Conservation (phyloP, 148 eudicot genomes). For the Arbutus unedo region DNA sequence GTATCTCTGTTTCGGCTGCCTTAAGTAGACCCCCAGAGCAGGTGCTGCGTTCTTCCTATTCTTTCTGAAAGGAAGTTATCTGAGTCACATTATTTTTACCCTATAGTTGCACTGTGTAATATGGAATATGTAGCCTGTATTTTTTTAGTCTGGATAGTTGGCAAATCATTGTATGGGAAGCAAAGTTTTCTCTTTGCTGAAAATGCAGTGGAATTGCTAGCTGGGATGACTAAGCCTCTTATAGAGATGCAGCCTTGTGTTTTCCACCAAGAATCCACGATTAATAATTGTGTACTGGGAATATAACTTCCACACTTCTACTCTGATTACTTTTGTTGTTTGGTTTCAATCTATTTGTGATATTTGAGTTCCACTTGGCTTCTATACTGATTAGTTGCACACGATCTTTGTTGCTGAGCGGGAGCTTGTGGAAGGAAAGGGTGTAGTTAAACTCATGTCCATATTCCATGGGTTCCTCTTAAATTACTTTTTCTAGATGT, state of each 20-base stretch:
- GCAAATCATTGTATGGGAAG: no score
- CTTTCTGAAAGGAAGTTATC: background rate
- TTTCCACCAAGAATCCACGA: background rate
- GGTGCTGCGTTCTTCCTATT: conserved; percentile 39
- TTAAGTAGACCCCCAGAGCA: conserved; percentile 95
- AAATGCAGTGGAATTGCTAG: background rate
- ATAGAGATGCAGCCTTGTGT: background rate
- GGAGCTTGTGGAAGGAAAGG: background rate
- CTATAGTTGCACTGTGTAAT: background rate
- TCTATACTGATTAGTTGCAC: background rate
- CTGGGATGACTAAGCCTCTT: background rate
- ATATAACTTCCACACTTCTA: background rate
- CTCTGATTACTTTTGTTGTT: background rate
- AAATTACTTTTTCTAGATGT: background rate
- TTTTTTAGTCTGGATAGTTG: background rate
- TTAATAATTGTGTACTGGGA: background rate
- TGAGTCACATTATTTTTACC: background rate
- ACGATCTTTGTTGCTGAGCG: background rate
- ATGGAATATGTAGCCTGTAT: background rate
- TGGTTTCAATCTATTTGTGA: background rate
- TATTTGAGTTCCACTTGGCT: background rate
- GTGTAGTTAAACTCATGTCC: background rate
- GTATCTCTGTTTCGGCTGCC: conserved; percentile 84
- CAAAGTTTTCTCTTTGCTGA: background rate
- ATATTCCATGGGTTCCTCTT: background rate